phyloP scores from a whole-genome alignment of 768 basidiomycete species.

The Russula virescens region DNA sequence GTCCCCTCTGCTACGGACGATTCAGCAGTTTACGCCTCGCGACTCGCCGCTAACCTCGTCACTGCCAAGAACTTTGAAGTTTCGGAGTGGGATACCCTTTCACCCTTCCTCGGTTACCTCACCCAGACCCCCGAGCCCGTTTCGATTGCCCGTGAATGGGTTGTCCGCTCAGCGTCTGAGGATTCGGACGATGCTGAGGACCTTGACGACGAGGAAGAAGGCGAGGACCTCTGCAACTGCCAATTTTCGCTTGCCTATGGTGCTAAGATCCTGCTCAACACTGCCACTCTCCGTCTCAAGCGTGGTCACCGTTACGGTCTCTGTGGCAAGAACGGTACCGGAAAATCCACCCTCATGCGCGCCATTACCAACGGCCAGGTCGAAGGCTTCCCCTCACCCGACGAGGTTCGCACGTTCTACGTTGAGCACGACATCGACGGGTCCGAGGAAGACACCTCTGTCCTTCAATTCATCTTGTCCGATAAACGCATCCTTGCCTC shows the following conservation, averaged over 20 bases:
- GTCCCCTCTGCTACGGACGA: conserved; percentile 53
- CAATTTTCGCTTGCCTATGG: conserved; percentile 98
- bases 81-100: conserved; percentile 78
- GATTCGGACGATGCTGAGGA: conserved; percentile 62
- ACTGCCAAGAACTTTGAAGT: conserved; percentile 91
- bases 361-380: conserved; percentile 94
- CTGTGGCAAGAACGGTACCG: conserved; percentile 97
- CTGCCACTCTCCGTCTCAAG: conserved; percentile 93
- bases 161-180: conserved; percentile 81
- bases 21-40: conserved; percentile 62
- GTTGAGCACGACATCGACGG: conserved; percentile 99
- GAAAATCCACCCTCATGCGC: conserved; percentile 92
- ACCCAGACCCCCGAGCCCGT: conserved; percentile 58
- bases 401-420: conserved; percentile 97
- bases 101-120: conserved; percentile 68
- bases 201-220: conserved; percentile 90
- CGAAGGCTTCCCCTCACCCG: conserved; percentile 96
- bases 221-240: conserved; percentile 98
- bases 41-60: conserved; percentile 80
- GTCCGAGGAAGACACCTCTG: conserved; percentile 85
- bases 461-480: conserved; percentile 78
- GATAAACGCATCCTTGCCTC: conserved; percentile 77
- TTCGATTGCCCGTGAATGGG: conserved; percentile 74
- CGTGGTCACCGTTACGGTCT: conserved; percentile 98
- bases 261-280: conserved; percentile 98